phyloP scores from a whole-genome alignment of 2,329 filamentous ascomycete genomes.

The Pseudogymnoascus sp. region DNA sequence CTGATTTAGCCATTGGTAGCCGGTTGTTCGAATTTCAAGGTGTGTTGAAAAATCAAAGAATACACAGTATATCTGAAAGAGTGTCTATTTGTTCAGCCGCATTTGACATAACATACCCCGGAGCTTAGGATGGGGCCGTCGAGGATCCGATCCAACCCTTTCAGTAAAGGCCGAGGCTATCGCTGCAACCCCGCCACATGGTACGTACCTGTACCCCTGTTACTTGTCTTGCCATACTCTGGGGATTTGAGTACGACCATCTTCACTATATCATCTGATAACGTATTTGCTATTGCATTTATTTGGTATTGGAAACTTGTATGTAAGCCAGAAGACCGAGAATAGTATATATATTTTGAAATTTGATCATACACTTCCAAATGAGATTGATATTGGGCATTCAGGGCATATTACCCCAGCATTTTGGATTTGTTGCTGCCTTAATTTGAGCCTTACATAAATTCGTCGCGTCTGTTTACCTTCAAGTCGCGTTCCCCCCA shows the following conservation, averaged over 20 bases:
- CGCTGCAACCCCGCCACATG: background rate
- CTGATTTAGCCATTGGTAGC: background rate
- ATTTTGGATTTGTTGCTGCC: background rate
- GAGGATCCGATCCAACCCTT: background rate
- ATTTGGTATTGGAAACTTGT: background rate
- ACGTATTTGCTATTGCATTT: background rate
- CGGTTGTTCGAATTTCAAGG: background rate
- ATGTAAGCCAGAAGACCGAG: background rate
- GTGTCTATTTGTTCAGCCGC: constrained; percentile 3
- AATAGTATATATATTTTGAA: background rate
- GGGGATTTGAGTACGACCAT: background rate
- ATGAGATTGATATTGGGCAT: background rate
- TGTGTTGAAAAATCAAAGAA: background rate
- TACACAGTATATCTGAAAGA: background rate
- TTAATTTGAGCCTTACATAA: background rate
- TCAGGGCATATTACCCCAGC: background rate
- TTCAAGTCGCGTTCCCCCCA: constrained; percentile 12
- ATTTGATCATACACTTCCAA: background rate
- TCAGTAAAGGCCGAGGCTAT: background rate
- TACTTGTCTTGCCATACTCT: background rate
- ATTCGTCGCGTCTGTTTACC: constrained; percentile 18
- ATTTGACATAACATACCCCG: background rate
- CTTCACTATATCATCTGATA: background rate
- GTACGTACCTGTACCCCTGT: constrained; percentile 4
- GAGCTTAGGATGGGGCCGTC: background rate